Conservation (phyloP, 345 rosid species). For the Eucalyptus regnans region DNA sequence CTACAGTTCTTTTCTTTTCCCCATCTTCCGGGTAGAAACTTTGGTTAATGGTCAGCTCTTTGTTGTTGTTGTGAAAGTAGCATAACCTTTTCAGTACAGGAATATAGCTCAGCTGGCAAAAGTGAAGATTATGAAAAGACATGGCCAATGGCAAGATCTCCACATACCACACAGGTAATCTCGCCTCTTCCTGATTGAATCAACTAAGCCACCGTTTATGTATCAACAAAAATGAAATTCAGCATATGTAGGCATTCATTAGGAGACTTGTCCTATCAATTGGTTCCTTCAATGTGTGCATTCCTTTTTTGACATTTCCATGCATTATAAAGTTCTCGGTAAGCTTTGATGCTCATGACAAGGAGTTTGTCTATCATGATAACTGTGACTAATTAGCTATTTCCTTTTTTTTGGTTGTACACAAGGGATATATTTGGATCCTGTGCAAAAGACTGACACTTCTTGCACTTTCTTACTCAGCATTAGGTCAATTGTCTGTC, state of each 20-base stretch:
- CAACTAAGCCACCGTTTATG: background rate
- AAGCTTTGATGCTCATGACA: background rate
- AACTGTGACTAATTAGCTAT: background rate
- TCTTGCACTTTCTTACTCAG: constrained; percentile 16
- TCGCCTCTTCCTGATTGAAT: background rate
- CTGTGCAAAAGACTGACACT: background rate
- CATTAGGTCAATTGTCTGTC: constrained; percentile 79
- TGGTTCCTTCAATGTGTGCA: background rate
- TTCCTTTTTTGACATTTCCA: background rate
- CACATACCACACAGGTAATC: constrained; percentile 51
- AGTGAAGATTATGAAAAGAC: constrained; percentile 63
- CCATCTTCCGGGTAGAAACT: background rate
- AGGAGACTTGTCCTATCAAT: background rate
- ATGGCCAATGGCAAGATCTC: constrained; percentile 68
- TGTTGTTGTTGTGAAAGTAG: background rate
- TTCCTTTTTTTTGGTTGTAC: background rate
- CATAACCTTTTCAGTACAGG: constrained; percentile 13
- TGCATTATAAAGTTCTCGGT: background rate
- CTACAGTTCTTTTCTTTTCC: background rate
- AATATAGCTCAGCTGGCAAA: constrained; percentile 80
- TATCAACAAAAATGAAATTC: background rate
- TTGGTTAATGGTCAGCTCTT: background rate
- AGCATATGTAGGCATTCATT: background rate
- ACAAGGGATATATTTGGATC: background rate
- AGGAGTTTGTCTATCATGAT: background rate